Evolutionary conservation across 2,329 filamentous ascomycete species (phyloP), one percentile per base, ranked within the genome.

Genomic region (Xylariales sp.): DNA sequence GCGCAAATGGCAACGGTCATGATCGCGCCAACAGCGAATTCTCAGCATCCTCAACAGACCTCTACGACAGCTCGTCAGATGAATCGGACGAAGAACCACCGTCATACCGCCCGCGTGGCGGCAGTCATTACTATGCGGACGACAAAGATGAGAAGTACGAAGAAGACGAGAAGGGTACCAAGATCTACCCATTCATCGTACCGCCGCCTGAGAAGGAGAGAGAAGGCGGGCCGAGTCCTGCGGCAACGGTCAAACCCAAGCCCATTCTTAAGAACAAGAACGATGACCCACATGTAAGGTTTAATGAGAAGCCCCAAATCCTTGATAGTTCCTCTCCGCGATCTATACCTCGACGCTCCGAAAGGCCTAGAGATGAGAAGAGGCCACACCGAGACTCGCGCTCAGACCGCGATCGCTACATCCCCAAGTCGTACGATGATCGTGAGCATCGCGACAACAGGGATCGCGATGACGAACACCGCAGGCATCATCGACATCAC

Each of bases 201-300:
- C 61, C 57, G 5, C 54, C 58, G 6, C 65, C 60, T 1, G 49
- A 45, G 7, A 46, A 50, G 34, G 46, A 50, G n/a, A 46, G 39
- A 35, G 48, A 47, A n/a, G 47, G 43, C 28, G 37, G 48, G 2
- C 47, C 55, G 5, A 58, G 56, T 2, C 61, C 64, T 1, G 58
- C 65, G 1, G 52, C 62, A 20, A 66, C 60, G 2, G 60, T 65
- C 0, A 58, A 53, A 43, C 77, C 76, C 2, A 80, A 78, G 51
- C 71, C 76, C 4, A 80, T 80, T n/a, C 62, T 80, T 14, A 80
- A 80, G 63, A 80, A 80, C 54, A 72, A 69, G 50, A 76, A 78
- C 45, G 70, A 71, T 34, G 73, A 80, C 45, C 56, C 59, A 4
- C 73, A 73, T 33, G 74, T 80, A 4, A 69, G 70, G 4, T 78